Evolutionary conservation across 805 yeast genomes (phyloP).

Genomic region (Cyberlindnera bimundalis): DNA sequence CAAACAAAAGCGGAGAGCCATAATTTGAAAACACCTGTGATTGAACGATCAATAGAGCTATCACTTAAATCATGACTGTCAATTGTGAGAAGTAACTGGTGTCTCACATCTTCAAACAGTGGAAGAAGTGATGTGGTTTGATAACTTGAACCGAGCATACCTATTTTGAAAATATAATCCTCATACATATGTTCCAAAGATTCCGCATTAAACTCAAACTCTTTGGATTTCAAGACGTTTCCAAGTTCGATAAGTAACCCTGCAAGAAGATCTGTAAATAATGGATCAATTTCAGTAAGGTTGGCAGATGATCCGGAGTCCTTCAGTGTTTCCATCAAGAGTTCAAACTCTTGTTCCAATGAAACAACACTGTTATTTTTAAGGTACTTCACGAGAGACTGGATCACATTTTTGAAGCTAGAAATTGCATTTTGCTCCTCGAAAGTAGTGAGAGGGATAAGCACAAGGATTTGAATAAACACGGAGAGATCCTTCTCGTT

Average conservation of each 20-base stretch:
- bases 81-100: constrained; percentile 8
- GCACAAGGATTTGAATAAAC: constrained; percentile 17
- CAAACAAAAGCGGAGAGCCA: constrained; percentile 19
- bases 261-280: constrained; percentile 12
- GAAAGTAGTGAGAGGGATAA: constrained; percentile 21
- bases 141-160: constrained; percentile 16
- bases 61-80: constrained; percentile 4
- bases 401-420: constrained; percentile 10
- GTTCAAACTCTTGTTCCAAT: constrained; percentile 14
- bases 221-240: constrained; percentile 12
- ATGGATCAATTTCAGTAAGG: constrained; percentile 10
- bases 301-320: constrained; percentile 4
- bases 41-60: background rate
- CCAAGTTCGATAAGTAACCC: constrained; percentile 18
- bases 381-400: constrained; percentile 17
- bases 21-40: constrained; percentile 14
- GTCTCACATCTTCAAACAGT: constrained; percentile 14
- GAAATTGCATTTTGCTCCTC: constrained; percentile 21
- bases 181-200: constrained; percentile 16
- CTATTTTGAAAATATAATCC: constrained; percentile 19
- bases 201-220: constrained; percentile 12
- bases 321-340: constrained; percentile 8
- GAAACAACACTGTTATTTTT: constrained; percentile 19
- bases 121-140: constrained; percentile 9
- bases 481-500: constrained; percentile 14